Evolutionary conservation across 2,329 filamentous ascomycete genomes (phyloP).

Genomic region (Chalaropsis ovoidea): DNA sequence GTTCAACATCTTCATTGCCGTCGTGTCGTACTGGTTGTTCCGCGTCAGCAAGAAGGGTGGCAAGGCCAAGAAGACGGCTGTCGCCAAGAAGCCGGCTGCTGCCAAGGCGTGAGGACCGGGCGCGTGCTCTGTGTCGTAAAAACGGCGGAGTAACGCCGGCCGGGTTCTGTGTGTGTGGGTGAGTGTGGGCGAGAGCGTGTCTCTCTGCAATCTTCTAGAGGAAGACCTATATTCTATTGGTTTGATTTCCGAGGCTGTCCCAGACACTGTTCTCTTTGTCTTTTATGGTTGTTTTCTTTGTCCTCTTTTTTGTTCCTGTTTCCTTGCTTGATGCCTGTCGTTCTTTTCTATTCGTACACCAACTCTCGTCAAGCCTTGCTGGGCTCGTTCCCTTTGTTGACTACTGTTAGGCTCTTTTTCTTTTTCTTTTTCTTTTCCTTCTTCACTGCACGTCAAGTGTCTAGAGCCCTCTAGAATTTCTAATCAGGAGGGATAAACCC

Average conservation of each 20-base stretch:
- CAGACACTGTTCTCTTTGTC: neutral
- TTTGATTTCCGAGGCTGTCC: constrained; percentile 7
- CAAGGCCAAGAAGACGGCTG: constrained; percentile 8
- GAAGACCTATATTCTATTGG: constrained; percentile 8
- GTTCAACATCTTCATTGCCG: constrained; percentile 52
- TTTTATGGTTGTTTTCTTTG: no score
- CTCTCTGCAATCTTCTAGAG: constrained; percentile 1
- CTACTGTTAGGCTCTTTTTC: neutral
- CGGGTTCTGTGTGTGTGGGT: neutral
- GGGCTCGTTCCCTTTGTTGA: neutral
- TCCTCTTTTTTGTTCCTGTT: neutral
- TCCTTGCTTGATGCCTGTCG: neutral
- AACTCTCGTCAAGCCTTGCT: neutral
- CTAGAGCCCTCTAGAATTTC: neutral
- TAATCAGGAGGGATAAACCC: neutral
- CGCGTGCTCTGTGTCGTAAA: neutral
- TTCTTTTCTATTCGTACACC: neutral
- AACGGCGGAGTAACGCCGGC: neutral
- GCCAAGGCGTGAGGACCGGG: neutral
- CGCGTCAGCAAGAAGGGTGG: constrained; percentile 37
- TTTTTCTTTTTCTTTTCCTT: constrained; percentile 25
- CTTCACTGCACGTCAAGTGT: neutral
- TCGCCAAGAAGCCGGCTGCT: constrained; percentile 3
- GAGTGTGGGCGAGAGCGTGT: neutral
- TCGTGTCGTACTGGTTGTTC: constrained; percentile 53